Conservation (phyloP, 2,329 filamentous ascomycete species). For the Geosmithia putterillii region DNA sequence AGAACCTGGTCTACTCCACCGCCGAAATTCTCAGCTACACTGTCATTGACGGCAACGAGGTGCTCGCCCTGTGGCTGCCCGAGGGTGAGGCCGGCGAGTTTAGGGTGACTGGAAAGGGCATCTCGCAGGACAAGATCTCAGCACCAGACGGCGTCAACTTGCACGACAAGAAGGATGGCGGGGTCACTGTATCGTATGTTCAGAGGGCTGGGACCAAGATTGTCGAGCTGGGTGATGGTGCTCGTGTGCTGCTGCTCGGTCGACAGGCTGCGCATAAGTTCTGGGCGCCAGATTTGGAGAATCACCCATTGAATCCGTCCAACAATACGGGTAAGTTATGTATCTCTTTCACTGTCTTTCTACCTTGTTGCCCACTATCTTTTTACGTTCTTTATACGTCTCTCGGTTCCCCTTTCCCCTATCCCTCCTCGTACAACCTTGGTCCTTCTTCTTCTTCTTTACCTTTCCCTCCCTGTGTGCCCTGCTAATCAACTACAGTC, state of each 20-base stretch:
- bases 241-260: constrained; percentile 39
- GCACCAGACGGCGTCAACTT: constrained; percentile 20
- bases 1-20: constrained; percentile 40
- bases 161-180: constrained; percentile 24
- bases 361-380: no score
- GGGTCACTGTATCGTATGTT: constrained; percentile 32
- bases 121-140: constrained; percentile 15
- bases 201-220: constrained; percentile 34
- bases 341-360: no score
- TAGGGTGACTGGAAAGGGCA: constrained; percentile 28
- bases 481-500: constrained; percentile 17
- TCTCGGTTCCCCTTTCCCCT: no score
- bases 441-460: no score
- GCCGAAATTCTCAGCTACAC: constrained; percentile 41
- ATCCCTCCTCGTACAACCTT: no score
- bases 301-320: constrained; percentile 29
- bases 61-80: constrained; percentile 40
- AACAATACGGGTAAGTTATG: constrained; percentile 27
- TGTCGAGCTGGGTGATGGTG: constrained; percentile 30
- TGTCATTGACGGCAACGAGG: constrained; percentile 29
- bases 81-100: constrained; percentile 43
- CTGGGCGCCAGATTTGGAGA: constrained; percentile 38
- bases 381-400: no score
- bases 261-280: constrained; percentile 41
- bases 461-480: not conserved